phyloP scores from a whole-genome alignment of 495 filamentous ascomycete genomes.

The Echria macrotheca region DNA sequence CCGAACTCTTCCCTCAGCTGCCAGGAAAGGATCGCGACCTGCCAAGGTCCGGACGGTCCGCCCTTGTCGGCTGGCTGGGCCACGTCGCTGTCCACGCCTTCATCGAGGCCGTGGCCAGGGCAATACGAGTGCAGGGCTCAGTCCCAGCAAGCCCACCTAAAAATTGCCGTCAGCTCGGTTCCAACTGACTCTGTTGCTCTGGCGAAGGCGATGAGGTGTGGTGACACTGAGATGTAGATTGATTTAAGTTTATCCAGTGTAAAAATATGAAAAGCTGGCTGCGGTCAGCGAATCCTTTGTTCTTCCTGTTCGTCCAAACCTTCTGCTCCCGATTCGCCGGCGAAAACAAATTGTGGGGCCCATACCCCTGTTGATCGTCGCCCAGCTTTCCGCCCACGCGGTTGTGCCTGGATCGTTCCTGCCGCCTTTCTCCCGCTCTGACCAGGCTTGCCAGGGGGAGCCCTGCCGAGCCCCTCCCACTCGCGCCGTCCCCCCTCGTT shows the following conservation, averaged over 20 bases:
- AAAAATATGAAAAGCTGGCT: slow-evolving; percentile 2
- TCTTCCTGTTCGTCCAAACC: background rate
- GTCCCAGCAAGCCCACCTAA: no score
- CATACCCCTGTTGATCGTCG: slow-evolving; percentile 9
- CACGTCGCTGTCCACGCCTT: background rate
- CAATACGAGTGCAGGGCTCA: background rate
- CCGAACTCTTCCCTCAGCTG: no score
- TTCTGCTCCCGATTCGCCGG: slow-evolving; percentile 5
- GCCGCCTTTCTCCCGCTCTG: slow-evolving; percentile 1
- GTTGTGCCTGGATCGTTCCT: slow-evolving; percentile 11
- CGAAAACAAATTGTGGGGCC: background rate
- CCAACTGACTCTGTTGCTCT: background rate
- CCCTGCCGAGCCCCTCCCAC: slow-evolving; percentile 1
- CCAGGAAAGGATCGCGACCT: no score
- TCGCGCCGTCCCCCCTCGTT: background rate
- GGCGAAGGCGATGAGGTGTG: background rate
- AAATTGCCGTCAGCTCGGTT: no score
- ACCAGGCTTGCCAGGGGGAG: background rate
- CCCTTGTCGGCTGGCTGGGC: no score
- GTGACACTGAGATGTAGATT: slow-evolving; percentile 1
- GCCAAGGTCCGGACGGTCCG: no score
- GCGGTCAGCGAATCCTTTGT: slow-evolving; percentile 12
- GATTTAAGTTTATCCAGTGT: slow-evolving; percentile 11
- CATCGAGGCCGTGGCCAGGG: background rate
- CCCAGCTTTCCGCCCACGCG: slow-evolving; percentile 7